These are phyloP conservation scores for Echria macrotheca DNA, from an alignment of 495 filamentous ascomycete genomes.

Conservation along the genomic window DNA sequence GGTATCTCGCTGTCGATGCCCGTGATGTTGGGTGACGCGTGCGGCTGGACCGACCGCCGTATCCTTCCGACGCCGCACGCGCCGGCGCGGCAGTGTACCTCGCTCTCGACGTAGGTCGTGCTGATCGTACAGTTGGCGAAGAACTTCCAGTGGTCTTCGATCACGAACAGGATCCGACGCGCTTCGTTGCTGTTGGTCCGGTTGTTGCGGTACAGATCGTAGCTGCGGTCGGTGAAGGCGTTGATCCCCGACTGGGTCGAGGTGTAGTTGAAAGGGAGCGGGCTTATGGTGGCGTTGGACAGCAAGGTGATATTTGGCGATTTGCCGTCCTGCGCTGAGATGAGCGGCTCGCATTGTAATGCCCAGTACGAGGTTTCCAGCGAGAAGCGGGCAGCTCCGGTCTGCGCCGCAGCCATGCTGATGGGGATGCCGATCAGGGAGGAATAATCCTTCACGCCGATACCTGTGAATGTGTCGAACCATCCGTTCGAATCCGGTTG, in stretches of 20 bases:
- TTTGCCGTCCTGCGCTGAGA: background rate
- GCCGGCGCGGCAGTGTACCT: background rate
- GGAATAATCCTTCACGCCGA: background rate
- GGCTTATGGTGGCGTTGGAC: background rate
- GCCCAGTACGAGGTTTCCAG: conserved; percentile 7
- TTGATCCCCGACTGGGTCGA: background rate
- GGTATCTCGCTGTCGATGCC: background rate
- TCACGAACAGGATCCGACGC: background rate
- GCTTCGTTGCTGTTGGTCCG: background rate
- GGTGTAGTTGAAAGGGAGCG: background rate
- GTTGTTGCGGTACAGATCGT: background rate
- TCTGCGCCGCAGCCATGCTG: background rate
- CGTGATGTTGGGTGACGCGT: background rate
- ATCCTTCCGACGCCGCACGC: background rate
- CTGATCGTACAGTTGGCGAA: background rate
- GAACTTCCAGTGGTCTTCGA: background rate
- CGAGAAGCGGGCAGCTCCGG: background rate
- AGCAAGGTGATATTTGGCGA: too few relatives aligned
- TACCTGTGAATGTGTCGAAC: background rate
- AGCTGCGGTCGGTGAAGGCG: background rate
- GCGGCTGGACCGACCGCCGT: background rate
- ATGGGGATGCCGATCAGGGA: conserved; percentile 6
- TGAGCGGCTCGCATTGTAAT: background rate
- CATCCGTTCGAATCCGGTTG: background rate
- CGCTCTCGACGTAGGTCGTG: conserved; percentile 5